Evolutionary conservation across 176 grass and related monocot species (phyloP).

Genomic region (Cenchrus purpureus): DNA sequence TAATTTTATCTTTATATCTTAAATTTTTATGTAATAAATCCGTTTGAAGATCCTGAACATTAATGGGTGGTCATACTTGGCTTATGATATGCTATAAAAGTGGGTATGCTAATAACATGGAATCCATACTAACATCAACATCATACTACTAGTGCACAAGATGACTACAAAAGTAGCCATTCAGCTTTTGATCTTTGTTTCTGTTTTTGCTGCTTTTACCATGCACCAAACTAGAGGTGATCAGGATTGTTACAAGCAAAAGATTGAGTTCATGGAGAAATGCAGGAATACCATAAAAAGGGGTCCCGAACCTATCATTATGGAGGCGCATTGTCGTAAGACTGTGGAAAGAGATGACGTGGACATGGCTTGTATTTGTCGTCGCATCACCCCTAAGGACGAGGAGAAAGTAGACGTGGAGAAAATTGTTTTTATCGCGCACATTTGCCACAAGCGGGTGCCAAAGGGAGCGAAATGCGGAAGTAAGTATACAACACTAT

Average conservation of each 20-base stretch:
- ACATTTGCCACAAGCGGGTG: too few relatives aligned
- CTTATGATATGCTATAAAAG: neutral
- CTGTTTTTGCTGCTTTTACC: neutral
- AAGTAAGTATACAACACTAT: too few relatives aligned
- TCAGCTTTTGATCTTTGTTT: neutral
- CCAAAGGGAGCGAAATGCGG: too few relatives aligned
- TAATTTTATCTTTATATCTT: neutral
- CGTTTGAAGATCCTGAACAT: neutral
- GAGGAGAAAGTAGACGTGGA: neutral
- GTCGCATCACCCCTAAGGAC: neutral
- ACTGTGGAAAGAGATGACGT: neutral
- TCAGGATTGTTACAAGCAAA: neutral
- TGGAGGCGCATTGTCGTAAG: too few relatives aligned
- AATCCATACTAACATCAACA: neutral
- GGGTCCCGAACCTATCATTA: too few relatives aligned
- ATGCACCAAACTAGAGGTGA: neutral
- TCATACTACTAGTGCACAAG: neutral
- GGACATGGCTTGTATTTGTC: neutral
- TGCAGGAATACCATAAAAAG: neutral
- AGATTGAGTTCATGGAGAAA: neutral
- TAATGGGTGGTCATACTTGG: neutral
- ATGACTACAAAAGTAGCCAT: neutral
- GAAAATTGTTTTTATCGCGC: too few relatives aligned
- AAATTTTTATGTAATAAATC: neutral
- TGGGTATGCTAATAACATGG: neutral